These are phyloP conservation scores for Pseudopyricularia cyperi DNA, from an alignment of 2,329 filamentous ascomycete species.

Conservation along the genomic window DNA sequence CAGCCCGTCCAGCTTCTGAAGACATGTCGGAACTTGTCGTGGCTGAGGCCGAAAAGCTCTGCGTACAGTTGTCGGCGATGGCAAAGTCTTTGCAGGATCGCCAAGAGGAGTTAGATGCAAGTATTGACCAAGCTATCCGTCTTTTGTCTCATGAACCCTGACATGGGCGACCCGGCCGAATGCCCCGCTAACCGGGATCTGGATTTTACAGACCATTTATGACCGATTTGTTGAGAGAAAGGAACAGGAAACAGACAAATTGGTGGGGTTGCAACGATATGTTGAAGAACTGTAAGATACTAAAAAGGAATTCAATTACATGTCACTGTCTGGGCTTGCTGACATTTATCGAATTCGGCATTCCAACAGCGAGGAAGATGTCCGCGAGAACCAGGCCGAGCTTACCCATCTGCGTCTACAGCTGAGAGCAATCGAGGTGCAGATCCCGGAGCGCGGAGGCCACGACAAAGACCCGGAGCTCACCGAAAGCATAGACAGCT, in stretches of 20 bases:
- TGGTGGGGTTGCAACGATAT: constrained; percentile 46
- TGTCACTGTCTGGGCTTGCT: background rate
- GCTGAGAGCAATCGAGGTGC: constrained; percentile 48
- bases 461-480: constrained; percentile 41
- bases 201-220: constrained; percentile 40
- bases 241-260: constrained; percentile 42
- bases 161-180: background rate
- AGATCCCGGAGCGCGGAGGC: constrained; percentile 23
- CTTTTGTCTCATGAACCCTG: constrained; percentile 2
- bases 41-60: constrained; percentile 27
- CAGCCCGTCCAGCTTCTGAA: background rate
- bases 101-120: constrained; percentile 46
- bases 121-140: constrained; percentile 11
- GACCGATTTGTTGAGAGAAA: constrained; percentile 43
- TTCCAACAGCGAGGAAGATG: constrained; percentile 35
- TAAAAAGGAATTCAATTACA: background rate
- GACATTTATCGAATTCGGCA: background rate
- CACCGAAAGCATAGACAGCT: constrained; percentile 43
- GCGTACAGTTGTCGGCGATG: constrained; percentile 34
- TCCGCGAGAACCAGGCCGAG: constrained; percentile 44
- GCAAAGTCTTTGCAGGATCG: constrained; percentile 37
- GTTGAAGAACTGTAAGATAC: constrained; percentile 40
- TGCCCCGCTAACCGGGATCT: constrained; percentile 8
- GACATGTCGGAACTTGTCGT: constrained; percentile 8
- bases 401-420: constrained; percentile 48